Evolutionary conservation across 2,329 filamentous ascomycete species (phyloP), one percentile per base, ranked within the genome.

Genomic region (Colletotrichum liriopes): DNA sequence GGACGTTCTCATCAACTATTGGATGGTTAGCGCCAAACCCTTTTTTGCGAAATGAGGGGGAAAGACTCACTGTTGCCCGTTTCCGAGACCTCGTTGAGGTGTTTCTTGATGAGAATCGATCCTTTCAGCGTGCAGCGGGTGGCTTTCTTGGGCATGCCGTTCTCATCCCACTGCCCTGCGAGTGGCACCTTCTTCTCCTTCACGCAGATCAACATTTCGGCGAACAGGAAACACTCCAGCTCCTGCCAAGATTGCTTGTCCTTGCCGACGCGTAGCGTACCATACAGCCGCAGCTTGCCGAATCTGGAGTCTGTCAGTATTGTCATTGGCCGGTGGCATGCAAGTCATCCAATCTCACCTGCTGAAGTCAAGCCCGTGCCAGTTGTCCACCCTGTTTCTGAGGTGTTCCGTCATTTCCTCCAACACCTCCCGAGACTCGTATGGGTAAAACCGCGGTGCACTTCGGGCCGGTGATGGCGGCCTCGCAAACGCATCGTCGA

Each of bases 131-230:
- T 97, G 85, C 93, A 98, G 74, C 94, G 91, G 3, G 91, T 91
- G 12, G 89, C 86, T 80, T 93, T 95, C 67, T 88, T 88, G 29
- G 87, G 88, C 1, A 86, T 79, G 5, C 86, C 85, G 23, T 84
- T 84, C 65, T 90, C 90, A 62, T 91, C 92, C 89, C 93, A 95
- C 75, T 93, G 90, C 63, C 90, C 88, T 49, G 88, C 78, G 8
- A 72, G 86, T 76, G 86, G 81, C 11, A 87, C 82, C 84, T 95
- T 98, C 89, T 98, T 98, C 84, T 98, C 96, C 83, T 98, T 99
- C 73, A 99, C 95, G 79, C 96, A 99, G 75, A 99, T 99, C 77
- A 99, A 93, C 96, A 99, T 99, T 84, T 99, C 96, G 5, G 93
- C 94, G 79, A 99, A 99, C 39, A 99, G 88, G 81, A 94, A 99